These are phyloP conservation scores for Mycena capillaripes DNA, from an alignment of 768 basidiomycete genomes.

Conservation along the genomic window DNA sequence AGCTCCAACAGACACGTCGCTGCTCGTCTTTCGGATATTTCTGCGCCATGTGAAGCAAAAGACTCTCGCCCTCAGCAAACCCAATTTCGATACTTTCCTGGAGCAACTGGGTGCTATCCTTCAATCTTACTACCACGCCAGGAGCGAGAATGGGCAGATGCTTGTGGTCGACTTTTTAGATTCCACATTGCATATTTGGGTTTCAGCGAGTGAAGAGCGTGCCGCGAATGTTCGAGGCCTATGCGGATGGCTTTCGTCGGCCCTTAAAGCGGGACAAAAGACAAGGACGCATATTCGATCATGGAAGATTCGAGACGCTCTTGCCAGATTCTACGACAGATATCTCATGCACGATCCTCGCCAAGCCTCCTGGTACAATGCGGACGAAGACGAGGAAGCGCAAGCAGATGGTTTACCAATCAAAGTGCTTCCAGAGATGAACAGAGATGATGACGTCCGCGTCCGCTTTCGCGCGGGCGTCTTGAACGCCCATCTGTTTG, in stretches of 20 bases:
- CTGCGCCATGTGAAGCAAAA: slow-evolving; percentile 68
- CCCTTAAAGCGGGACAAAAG: slow-evolving; percentile 44
- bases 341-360: slow-evolving; percentile 74
- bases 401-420: slow-evolving; percentile 53
- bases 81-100: slow-evolving; percentile 68
- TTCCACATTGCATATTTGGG: slow-evolving; percentile 76
- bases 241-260: slow-evolving; percentile 66
- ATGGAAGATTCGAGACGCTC: slow-evolving; percentile 78
- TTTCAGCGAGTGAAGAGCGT: slow-evolving; percentile 49
- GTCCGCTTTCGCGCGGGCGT: slow-evolving; percentile 85
- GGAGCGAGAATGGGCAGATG: slow-evolving; percentile 66
- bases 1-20: slow-evolving; percentile 63
- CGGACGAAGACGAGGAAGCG: slow-evolving; percentile 47
- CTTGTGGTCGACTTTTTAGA: slow-evolving; percentile 73
- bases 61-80: slow-evolving; percentile 64
- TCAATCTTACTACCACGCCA: slow-evolving; percentile 64
- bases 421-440: slow-evolving; percentile 64
- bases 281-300: slow-evolving; percentile 58
- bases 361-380: slow-evolving; percentile 62
- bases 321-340: slow-evolving; percentile 74
- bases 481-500: slow-evolving; percentile 71
- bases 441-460: slow-evolving; percentile 82
- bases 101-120: slow-evolving; percentile 68
- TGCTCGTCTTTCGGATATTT: slow-evolving; percentile 69
- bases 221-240: slow-evolving; percentile 62